Evolutionary conservation across 768 basidiomycete genomes (phyloP).

Genomic region (Mycena metata): DNA sequence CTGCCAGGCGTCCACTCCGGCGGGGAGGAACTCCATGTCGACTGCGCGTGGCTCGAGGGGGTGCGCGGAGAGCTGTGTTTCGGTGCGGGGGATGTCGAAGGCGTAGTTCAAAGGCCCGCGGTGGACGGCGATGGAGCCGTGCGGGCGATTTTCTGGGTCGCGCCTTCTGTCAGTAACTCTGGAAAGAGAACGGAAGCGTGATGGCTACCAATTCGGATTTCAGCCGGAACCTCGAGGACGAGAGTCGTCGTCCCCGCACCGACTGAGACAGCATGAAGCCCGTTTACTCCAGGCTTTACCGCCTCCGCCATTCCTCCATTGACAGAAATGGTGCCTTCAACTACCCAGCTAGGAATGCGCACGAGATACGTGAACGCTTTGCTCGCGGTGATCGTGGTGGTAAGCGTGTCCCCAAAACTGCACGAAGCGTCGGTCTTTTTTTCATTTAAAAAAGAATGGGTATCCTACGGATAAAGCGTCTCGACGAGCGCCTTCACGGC

Average conservation of each 20-base stretch:
- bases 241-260: conserved; percentile 60
- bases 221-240: conserved; percentile 60
- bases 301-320: conserved; percentile 51
- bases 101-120: conserved; percentile 69
- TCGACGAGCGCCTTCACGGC: conserved; percentile 50
- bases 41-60: conserved; percentile 60
- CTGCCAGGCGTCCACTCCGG: conserved; percentile 56
- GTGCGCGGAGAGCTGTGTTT: conserved; percentile 57
- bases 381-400: conserved; percentile 49
- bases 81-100: conserved; percentile 59
- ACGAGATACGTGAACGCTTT: conserved; percentile 54
- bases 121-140: conserved; percentile 66
- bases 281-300: conserved; percentile 55
- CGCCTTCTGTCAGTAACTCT: neutral
- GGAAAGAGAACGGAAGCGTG: too few species aligned
- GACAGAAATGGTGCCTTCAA: conserved; percentile 49
- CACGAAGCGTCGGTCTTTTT: too few species aligned
- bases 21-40: conserved; percentile 65
- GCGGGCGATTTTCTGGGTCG: conserved; percentile 60
- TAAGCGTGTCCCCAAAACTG: conserved; percentile 52
- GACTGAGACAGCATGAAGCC: conserved; percentile 58
- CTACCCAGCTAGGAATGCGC: conserved; percentile 57
- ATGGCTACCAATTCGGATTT: conserved; percentile 58
- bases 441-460: too few species aligned
- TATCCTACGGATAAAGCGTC: conserved; percentile 55